phyloP scores from a whole-genome alignment of 805 yeast species.

The Wickerhamiella kazuoi region DNA sequence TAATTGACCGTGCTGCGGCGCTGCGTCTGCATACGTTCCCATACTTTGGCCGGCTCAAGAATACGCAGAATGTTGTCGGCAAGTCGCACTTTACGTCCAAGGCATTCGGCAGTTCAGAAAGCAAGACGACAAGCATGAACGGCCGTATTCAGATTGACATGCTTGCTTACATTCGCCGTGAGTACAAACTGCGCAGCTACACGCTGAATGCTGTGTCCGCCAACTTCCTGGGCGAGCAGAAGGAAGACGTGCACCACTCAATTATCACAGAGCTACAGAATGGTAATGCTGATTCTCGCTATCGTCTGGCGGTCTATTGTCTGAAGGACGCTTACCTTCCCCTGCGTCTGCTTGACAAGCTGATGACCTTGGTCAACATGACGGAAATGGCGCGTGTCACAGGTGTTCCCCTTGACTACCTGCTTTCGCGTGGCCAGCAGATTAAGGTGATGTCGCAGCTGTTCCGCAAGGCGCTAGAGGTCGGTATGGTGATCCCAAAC shows the following conservation, averaged over 20 bases:
- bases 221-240: slow-evolving; percentile 82
- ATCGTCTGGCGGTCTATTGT: slow-evolving; percentile 93
- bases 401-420: slow-evolving; percentile 89
- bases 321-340: slow-evolving; percentile 92
- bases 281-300: slow-evolving; percentile 79
- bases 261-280: slow-evolving; percentile 88
- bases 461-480: slow-evolving; percentile 77
- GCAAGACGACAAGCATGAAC: slow-evolving; percentile 78
- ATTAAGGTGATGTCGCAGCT: slow-evolving; percentile 92
- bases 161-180: slow-evolving; percentile 84
- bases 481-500: slow-evolving; percentile 80
- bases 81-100: slow-evolving; percentile 78
- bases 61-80: slow-evolving; percentile 56
- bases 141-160: slow-evolving; percentile 92
- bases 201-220: slow-evolving; percentile 92
- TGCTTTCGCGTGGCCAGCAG: slow-evolving; percentile 88
- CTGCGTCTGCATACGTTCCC: slow-evolving; percentile 55
- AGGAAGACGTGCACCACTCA: slow-evolving; percentile 95
- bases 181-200: slow-evolving; percentile 83
- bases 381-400: slow-evolving; percentile 99
- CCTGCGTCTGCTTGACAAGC: slow-evolving; percentile 66
- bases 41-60: slow-evolving; percentile 60
- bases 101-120: slow-evolving; percentile 92
- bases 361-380: slow-evolving; percentile 92
- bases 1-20: slow-evolving; percentile 71